Base-by-base conservation (phyloP, 345 rosid genomes). In the Populus ilicifolia region DNA sequence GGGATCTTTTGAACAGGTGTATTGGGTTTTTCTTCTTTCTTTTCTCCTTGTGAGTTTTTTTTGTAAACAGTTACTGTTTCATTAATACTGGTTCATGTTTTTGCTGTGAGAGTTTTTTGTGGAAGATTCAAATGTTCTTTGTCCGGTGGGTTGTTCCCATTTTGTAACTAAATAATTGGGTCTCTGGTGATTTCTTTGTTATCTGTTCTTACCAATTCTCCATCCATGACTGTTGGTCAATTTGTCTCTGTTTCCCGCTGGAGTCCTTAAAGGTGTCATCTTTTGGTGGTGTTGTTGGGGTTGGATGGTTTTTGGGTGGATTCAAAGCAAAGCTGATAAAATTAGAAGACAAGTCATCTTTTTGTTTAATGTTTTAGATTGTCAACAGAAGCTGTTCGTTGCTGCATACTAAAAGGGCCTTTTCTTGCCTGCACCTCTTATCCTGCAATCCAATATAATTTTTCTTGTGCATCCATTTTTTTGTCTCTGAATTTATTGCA, bases 241-340 rank as follows among this genome's bases (percentile, higher is more conserved):
- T 81, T 72, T 78, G 67, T 30, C 3, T 52, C n/a, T 71, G 20
- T 52, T 16, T 71, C 52, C 70, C 66, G 73, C 44, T 80, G 78
- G 70, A 77, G 25, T 67, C 43, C 12, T 50, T 64, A 41, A 67
- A 81, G 70, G 43, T 65, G 36, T 67, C 14, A 14, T 80, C 21
- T 63, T 27, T 69, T 70, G 61, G 1, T 69, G 52, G 74, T 85
- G 82, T 59, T 84, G 86, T 44, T 82, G 86, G 69, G 73, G 35
- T 83, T 63, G 79, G 81, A 54, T 73, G 77, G 83, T 83, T 80
- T 74, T 61, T 70, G 84, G 85, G 83, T 83, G 76, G 76, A 86
- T 85, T 89, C 82, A 82, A 89, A 86, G 90, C 90, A 79, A 87
- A 85, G 90, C 73, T 83, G 84, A 79, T 73, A 85, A 72, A 76